Evolutionary conservation across 1,284 basidiomycete species (phyloP).

Genomic region (Marasmius oreades): DNA sequence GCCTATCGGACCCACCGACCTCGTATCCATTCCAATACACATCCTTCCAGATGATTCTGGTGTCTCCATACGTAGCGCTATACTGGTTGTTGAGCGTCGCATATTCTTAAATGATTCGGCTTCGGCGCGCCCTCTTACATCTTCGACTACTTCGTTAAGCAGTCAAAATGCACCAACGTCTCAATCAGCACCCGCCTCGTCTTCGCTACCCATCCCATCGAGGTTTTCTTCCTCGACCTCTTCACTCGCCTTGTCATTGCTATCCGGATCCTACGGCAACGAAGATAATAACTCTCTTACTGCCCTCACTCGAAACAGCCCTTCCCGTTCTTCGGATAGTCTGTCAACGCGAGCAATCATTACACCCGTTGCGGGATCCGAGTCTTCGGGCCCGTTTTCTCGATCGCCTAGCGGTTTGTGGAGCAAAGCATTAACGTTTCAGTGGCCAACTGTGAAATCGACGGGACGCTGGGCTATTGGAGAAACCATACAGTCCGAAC

Average conservation of each 20-base stretch:
- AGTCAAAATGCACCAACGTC: constrained; percentile 20
- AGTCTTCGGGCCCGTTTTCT: constrained; percentile 53
- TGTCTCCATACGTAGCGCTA: constrained; percentile 51
- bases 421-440: constrained; percentile 61
- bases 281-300: constrained; percentile 16
- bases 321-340: constrained; percentile 21
- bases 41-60: constrained; percentile 44
- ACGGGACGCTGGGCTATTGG: constrained; percentile 72
- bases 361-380: constrained; percentile 52
- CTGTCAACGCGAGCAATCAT: constrained; percentile 35
- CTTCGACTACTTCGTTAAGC: constrained; percentile 9
- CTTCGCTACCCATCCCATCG: constrained; percentile 26
- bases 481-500: constrained; percentile 64
- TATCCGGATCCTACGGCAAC: constrained; percentile 25
- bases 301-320: constrained; percentile 12
- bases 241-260: constrained; percentile 31
- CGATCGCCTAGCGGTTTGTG: constrained; percentile 54
- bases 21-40: constrained; percentile 50
- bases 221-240: constrained; percentile 36
- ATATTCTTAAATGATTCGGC: constrained; percentile 43
- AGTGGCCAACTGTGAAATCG: constrained; percentile 69
- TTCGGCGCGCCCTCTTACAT: constrained; percentile 21
- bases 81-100: constrained; percentile 52
- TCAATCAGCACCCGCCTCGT: constrained; percentile 23
- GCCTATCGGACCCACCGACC: constrained; percentile 54